Evolutionary conservation across 352 stramenopile genomes (phyloP).

Genomic region (Globisporangium uncinulatum): DNA sequence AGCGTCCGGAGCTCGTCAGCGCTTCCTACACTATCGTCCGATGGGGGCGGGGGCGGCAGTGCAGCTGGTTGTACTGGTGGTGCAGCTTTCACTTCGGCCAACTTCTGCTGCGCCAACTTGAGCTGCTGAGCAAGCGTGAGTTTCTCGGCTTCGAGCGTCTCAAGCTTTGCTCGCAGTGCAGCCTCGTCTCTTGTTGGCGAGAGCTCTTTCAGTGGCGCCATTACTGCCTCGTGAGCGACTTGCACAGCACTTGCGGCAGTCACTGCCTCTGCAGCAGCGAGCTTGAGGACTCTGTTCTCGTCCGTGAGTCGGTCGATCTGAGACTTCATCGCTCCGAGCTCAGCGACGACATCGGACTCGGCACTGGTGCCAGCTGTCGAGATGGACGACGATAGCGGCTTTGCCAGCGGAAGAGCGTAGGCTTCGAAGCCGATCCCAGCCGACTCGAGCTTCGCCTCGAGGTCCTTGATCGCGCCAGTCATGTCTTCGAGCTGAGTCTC

Average conservation of each 20-base stretch:
- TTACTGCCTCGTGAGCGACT: not conserved
- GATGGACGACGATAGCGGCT: conserved; percentile 3
- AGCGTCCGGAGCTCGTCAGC: conserved; percentile 36
- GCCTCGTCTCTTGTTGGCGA: conserved; percentile 13
- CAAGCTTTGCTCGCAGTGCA: conserved; percentile 32
- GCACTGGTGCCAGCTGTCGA: not conserved
- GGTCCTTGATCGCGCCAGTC: conserved; percentile 44
- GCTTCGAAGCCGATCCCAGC: conserved; percentile 34
- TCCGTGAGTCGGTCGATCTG: conserved; percentile 69
- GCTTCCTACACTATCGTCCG: conserved; percentile 9
- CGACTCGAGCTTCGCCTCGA: conserved; percentile 54
- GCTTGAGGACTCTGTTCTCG: conserved; percentile 53
- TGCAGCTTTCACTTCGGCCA: conserved; percentile 26
- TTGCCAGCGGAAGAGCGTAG: conserved; percentile 18
- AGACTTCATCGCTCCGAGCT: conserved; percentile 67
- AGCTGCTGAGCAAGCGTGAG: conserved; percentile 44
- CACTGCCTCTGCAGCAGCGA: conserved; percentile 13
- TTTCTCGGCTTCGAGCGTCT: conserved; percentile 54
- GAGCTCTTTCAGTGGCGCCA: not conserved
- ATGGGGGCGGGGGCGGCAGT: conserved; percentile 13
- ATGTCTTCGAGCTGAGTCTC: conserved; percentile 63
- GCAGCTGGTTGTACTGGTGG: conserved; percentile 8
- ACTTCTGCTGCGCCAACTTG: conserved; percentile 57
- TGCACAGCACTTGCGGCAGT: not conserved
- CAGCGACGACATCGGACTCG: conserved; percentile 42